phyloP scores from a whole-genome alignment of 192 early-diverging fungal species.

The Coemansia sp. region DNA sequence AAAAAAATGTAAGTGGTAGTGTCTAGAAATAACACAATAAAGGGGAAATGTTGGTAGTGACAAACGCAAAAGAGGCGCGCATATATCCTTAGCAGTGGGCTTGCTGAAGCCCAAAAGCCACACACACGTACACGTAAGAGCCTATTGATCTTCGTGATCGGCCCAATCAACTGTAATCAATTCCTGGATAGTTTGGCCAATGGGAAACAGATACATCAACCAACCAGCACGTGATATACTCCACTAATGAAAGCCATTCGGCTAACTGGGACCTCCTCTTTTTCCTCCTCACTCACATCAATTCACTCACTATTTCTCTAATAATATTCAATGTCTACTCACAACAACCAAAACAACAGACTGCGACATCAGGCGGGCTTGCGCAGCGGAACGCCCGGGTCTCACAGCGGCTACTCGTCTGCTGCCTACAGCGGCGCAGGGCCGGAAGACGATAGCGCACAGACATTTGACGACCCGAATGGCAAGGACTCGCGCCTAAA shows the following conservation, averaged over 20 bases:
- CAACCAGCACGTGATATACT: not conserved
- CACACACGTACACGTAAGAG: not conserved
- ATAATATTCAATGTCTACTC: constrained; percentile 1
- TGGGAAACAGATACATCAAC: not conserved
- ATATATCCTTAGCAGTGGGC: not conserved
- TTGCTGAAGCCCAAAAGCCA: not conserved
- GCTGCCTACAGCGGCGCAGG: constrained; percentile 7
- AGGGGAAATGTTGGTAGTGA: not conserved
- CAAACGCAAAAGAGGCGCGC: not conserved
- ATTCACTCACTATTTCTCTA: not conserved
- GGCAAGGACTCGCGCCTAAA: constrained; percentile 51
- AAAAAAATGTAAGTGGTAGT: not conserved
- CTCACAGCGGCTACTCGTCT: constrained; percentile 16
- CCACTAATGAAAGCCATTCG: too few species aligned
- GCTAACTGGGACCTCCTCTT: too few species aligned
- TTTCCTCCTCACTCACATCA: not conserved
- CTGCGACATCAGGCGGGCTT: constrained; percentile 21
- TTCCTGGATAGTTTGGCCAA: not conserved
- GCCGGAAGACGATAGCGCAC: not conserved
- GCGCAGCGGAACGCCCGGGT: constrained; percentile 3
- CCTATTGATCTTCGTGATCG: not conserved
- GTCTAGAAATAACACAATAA: not conserved
- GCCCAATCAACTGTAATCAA: not conserved
- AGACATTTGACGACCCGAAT: constrained; percentile 37
- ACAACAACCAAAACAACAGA: constrained; percentile 14